Evolutionary conservation across 768 basidiomycete species (phyloP).

Genomic region (Serendipita sp.): DNA sequence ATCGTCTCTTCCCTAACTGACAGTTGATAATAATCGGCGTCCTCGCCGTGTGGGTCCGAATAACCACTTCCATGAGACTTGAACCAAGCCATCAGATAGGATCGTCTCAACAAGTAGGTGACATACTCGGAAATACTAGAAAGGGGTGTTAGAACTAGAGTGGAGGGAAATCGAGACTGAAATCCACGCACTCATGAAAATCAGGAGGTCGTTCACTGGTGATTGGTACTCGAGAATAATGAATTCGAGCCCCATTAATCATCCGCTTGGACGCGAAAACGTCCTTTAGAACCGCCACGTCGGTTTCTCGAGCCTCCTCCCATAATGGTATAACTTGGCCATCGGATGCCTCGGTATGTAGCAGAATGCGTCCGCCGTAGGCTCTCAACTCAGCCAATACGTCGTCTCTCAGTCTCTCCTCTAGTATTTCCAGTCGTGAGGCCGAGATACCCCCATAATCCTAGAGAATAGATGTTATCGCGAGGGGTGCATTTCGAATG

Average conservation of each 20-base stretch:
- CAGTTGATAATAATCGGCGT: conserved; percentile 89
- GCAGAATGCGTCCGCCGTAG: conserved; percentile 72
- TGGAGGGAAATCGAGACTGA: conserved; percentile 12
- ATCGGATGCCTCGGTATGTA: conserved; percentile 78
- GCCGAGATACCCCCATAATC: conserved; percentile 94
- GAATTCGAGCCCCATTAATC: conserved; percentile 36
- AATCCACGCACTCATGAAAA: conserved; percentile 14
- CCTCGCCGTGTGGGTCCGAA: conserved; percentile 46
- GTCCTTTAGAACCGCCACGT: conserved; percentile 73
- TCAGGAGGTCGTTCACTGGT: conserved; percentile 58
- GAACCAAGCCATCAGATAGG: conserved; percentile 21
- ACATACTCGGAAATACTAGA: conserved; percentile 11
- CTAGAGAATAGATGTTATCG: neutral
- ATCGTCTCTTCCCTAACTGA: conserved; percentile 84
- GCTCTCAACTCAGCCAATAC: conserved; percentile 65
- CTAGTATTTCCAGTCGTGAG: conserved; percentile 72
- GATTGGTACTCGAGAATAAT: conserved; percentile 77
- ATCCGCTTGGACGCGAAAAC: conserved; percentile 53
- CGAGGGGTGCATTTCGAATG: neutral
- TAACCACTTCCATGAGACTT: conserved; percentile 63
- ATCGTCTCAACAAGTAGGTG: conserved; percentile 23
- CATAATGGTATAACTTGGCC: conserved; percentile 85
- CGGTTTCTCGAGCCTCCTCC: conserved; percentile 63
- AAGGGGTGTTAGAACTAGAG: conserved; percentile 17
- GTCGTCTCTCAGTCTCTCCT: conserved; percentile 79